Base-by-base conservation (phyloP, 2,329 filamentous ascomycete species). In the Hysterium pulicare region DNA sequence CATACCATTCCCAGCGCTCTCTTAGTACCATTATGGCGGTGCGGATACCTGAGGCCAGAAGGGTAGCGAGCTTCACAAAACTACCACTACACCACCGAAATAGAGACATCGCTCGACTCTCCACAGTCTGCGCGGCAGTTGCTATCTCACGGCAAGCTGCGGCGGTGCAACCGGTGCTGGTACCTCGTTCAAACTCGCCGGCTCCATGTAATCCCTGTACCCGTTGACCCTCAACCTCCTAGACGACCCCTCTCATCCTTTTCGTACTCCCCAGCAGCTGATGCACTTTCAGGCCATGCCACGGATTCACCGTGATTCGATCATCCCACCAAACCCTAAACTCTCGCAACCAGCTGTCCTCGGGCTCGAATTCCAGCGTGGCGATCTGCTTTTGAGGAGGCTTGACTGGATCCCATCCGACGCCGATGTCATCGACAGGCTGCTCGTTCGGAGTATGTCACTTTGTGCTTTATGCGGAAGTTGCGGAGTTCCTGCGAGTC, bases 311-410 rank as follows among this genome's bases (percentile, higher is more conserved):
- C 3, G 64, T 69, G 22, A 69, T 68, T 2, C 62, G 47, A 37
- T 69, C 64, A 34, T 69, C 66, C 66, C 66, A 69, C 64, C 63
- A 69, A 1, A 61, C 59, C 24, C 66, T 47, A 49, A 69, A 68
- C 46, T 64, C 64, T 2, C 66, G 66, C n/a, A 68, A 40, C 64
- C 64, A 69, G 10, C 49, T 55, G 38, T 70, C 67, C 49, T 70
- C 67, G 7, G 62, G 62, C 34, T 66, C 60, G 39, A 70, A 70
- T 33, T 69, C 67, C 8, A 70, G 45, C 5, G 60, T 63, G 1
- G 55, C 61, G 20, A 64, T 48, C 30, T 61, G 53, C 42, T 59
- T 49, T 42, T 57, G 61, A 5, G 59, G 61, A 20, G 62, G 63
- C 45, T 62, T 64, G 38, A 53, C 53, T 20, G 47, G 47, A 30